These are phyloP conservation scores for Lasiosphaeria miniovina DNA, from an alignment of 495 filamentous ascomycete species.

Conservation along the genomic window DNA sequence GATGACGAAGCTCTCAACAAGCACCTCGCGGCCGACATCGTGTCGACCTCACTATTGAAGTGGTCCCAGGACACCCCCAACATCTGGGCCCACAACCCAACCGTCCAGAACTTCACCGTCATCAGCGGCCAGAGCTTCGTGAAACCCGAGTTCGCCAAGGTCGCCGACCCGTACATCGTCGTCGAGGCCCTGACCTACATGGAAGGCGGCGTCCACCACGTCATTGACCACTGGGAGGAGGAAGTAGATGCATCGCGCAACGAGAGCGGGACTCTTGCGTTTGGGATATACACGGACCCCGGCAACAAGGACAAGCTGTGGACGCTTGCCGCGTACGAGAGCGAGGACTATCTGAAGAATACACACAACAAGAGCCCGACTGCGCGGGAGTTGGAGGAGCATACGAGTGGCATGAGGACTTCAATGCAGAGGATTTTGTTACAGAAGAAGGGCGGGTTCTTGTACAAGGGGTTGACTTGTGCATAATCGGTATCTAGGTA, in stretches of 20 bases:
- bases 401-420: constrained; percentile 14
- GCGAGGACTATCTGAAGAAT: constrained; percentile 12
- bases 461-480: constrained; percentile 11
- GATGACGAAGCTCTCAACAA: constrained; percentile 10
- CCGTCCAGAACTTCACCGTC: constrained; percentile 14
- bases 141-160: constrained; percentile 16
- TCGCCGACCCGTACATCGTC: constrained; percentile 13
- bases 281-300: constrained; percentile 14
- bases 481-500: constrained; percentile 3
- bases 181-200: constrained; percentile 10
- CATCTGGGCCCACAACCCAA: constrained; percentile 6
- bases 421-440: constrained; percentile 5
- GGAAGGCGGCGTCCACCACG: constrained; percentile 10
- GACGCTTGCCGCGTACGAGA: constrained; percentile 14
- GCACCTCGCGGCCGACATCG: constrained; percentile 10
- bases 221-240: constrained; percentile 14
- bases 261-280: constrained; percentile 10
- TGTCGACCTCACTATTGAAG: constrained; percentile 5
- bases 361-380: constrained; percentile 11
- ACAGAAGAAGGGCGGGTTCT: constrained; percentile 11
- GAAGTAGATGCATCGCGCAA: constrained; percentile 7
- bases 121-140: constrained; percentile 8
- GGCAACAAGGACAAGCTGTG: constrained; percentile 5
- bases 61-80: constrained; percentile 12
- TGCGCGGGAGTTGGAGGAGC: constrained; percentile 11